Percentiles rank a stretch among this genome's conserved stretches.
phyloP scores from a whole-genome alignment of 2,329 filamentous ascomycete genomes.

The Clarireedia paspali region DNA sequence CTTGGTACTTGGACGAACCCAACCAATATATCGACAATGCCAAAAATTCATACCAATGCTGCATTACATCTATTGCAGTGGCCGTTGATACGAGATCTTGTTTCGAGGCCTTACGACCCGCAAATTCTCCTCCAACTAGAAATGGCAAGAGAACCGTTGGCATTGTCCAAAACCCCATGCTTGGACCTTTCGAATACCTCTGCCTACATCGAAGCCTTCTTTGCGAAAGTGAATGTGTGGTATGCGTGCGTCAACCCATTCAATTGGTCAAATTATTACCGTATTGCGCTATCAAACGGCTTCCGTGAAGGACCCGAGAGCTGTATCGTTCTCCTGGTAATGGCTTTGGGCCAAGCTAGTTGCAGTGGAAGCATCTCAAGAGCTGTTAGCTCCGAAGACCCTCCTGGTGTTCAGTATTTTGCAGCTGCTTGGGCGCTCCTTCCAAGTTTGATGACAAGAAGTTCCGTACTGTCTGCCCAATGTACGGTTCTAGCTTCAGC shows the following conservation, averaged over 20 bases:
- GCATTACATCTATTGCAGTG: slow-evolving; percentile 72
- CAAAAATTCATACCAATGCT: slow-evolving; percentile 75
- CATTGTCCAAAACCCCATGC: slow-evolving; percentile 54
- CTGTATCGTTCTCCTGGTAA: slow-evolving; percentile 71
- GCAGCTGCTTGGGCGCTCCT: slow-evolving; percentile 72
- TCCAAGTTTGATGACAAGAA: slow-evolving; percentile 71
- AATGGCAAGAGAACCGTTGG: slow-evolving; percentile 70
- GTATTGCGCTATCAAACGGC: slow-evolving; percentile 64
- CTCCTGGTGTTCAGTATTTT: slow-evolving; percentile 72
- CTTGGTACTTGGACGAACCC: slow-evolving; percentile 63
- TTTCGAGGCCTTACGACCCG: slow-evolving; percentile 70
- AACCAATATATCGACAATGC: slow-evolving; percentile 76
- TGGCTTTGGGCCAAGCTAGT: slow-evolving; percentile 71
- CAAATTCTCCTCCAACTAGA: slow-evolving; percentile 76
- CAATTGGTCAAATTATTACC: slow-evolving; percentile 70
- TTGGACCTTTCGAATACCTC: slow-evolving; percentile 68
- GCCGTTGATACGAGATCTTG: slow-evolving; percentile 71
- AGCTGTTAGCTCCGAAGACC: slow-evolving; percentile 59
- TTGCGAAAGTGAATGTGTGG: slow-evolving; percentile 75
- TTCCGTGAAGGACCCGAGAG: slow-evolving; percentile 75
- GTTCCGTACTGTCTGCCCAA: slow-evolving; percentile 70
- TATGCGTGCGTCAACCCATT: slow-evolving; percentile 81
- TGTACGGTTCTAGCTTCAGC: slow-evolving; percentile 75
- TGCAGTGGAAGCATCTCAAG: slow-evolving; percentile 69
- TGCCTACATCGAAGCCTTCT: slow-evolving; percentile 71